phyloP scores from a whole-genome alignment of 179 eudicot species.

The Dionaea muscipula region DNA sequence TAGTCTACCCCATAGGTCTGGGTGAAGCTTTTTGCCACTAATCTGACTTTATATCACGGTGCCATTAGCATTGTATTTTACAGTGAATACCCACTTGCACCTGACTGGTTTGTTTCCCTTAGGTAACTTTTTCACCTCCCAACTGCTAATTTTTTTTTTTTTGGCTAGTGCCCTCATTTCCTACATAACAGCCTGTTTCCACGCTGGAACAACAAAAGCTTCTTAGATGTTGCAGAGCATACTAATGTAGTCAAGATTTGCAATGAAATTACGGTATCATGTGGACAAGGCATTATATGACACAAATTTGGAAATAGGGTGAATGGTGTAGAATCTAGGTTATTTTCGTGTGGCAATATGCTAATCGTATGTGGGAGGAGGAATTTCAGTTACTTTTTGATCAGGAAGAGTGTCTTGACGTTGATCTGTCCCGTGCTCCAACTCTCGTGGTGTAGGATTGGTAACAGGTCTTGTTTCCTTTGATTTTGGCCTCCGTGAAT shows the following conservation, averaged over 20 bases:
- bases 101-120: neutral
- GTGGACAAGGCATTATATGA: too few species aligned
- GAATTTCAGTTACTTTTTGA: too few species aligned
- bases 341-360: too few species aligned
- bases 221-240: neutral
- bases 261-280: too few species aligned
- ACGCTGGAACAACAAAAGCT: neutral
- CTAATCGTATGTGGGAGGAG: too few species aligned
- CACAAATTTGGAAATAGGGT: too few species aligned
- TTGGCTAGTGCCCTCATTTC: neutral
- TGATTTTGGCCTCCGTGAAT: too few species aligned
- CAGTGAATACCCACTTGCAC: conserved; percentile 1
- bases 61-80: conserved; percentile 1
- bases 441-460: too few species aligned
- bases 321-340: too few species aligned
- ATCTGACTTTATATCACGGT: neutral
- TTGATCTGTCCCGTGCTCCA: too few species aligned
- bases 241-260: neutral
- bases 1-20: conserved; percentile 1
- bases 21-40: neutral
- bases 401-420: too few species aligned
- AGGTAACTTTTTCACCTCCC: neutral
- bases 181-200: neutral
- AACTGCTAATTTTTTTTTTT: neutral
- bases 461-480: too few species aligned